Evolutionary conservation across 2,329 filamentous ascomycete species (phyloP).

Genomic region (Trichoderma guizhouense): DNA sequence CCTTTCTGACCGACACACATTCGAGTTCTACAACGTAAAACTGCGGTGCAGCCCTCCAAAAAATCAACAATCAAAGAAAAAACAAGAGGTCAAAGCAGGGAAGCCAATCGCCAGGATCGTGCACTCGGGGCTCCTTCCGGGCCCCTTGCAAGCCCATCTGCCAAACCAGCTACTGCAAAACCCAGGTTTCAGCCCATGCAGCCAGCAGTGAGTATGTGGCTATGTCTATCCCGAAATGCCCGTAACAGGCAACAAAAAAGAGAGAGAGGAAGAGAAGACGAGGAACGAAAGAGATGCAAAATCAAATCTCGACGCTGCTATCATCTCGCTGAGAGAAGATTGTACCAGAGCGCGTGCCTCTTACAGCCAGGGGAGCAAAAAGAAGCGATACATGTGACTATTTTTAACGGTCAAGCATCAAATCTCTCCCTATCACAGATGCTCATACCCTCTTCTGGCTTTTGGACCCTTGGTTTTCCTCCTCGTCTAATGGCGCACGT

Average conservation of each 20-base stretch:
- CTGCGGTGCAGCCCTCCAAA: not conserved
- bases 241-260: not conserved
- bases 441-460: not conserved
- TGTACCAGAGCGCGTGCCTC: not conserved
- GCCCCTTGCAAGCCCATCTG: conserved; percentile 10
- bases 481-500: not conserved
- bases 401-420: not conserved
- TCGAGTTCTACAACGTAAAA: not conserved
- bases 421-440: not conserved
- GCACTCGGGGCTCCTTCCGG: conserved; percentile 4
- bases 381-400: not conserved
- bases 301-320: not conserved
- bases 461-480: not conserved
- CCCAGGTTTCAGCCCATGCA: conserved; percentile 11
- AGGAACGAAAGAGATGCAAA: not conserved
- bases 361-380: not conserved
- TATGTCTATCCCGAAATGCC: not conserved
- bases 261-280: not conserved
- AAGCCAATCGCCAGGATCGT: conserved; percentile 1
- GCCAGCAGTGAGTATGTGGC: not conserved
- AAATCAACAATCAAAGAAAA: not conserved
- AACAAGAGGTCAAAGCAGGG: not conserved
- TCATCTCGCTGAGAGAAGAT: not conserved
- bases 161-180: conserved; percentile 9
- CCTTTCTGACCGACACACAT: not conserved